Conservation (phyloP, 2,329 filamentous ascomycete genomes). For the Penicillium paneum region DNA sequence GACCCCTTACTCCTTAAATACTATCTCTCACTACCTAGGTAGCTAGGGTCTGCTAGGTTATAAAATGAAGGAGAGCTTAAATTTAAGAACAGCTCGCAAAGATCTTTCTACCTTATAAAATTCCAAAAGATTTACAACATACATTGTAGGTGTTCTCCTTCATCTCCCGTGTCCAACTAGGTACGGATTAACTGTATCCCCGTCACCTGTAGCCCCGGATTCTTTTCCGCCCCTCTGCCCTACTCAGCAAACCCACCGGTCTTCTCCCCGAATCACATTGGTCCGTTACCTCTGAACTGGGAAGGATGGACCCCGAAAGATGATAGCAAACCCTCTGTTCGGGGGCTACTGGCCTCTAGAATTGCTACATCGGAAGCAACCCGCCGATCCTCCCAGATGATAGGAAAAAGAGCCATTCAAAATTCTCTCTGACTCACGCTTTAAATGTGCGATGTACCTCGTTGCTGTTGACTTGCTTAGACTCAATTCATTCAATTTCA, state of each 20-base stretch:
- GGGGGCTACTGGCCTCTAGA: not conserved
- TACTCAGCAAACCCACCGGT: constrained; percentile 9
- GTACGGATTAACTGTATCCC: not conserved
- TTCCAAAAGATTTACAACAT: not conserved
- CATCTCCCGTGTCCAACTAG: not conserved
- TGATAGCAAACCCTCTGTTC: not conserved
- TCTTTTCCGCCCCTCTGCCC: constrained; percentile 20
- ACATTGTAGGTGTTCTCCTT: not conserved
- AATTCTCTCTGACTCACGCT: constrained; percentile 16
- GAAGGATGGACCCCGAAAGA: constrained; percentile 2
- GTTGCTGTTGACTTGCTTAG: not conserved
- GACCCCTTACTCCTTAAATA: not conserved
- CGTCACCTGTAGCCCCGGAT: constrained; percentile 11
- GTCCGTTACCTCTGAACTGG: not conserved
- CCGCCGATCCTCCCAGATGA: constrained; percentile 2
- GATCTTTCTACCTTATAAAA: not conserved
- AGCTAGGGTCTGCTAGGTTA: not conserved
- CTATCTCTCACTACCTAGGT: not conserved
- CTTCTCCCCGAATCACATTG: constrained; percentile 12
- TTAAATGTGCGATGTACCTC: not conserved
- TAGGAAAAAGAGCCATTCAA: not conserved
- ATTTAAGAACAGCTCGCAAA: not conserved
- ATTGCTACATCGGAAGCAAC: not conserved
- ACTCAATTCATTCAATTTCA: not conserved
- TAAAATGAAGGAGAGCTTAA: not conserved